phyloP scores from a whole-genome alignment of 2,329 filamentous ascomycete genomes.

The Fusarium decemcellulare region DNA sequence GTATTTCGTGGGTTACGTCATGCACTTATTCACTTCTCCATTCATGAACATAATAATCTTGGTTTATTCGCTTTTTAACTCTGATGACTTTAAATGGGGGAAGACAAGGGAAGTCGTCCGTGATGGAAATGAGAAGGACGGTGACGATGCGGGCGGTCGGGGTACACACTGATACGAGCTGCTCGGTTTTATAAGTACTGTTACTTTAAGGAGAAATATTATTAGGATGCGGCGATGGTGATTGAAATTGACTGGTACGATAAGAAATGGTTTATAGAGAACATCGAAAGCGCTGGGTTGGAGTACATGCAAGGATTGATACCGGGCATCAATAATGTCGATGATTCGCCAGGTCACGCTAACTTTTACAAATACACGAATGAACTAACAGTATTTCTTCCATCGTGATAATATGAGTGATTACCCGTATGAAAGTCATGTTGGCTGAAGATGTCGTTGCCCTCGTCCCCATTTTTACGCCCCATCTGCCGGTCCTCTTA shows the following conservation, averaged over 20 bases:
- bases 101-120: conserved; percentile 58
- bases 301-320: conserved; percentile 19
- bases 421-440: too few relatives aligned
- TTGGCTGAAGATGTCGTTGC: too few relatives aligned
- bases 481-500: not conserved
- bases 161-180: conserved; percentile 36
- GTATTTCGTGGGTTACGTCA: conserved; percentile 56
- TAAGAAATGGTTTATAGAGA: not conserved
- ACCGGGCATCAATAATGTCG: conserved; percentile 20
- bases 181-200: too few relatives aligned
- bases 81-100: conserved; percentile 63
- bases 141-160: conserved; percentile 43
- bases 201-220: too few relatives aligned
- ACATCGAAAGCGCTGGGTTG: not conserved
- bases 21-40: conserved; percentile 56
- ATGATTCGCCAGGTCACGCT: conserved; percentile 1
- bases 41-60: conserved; percentile 61
- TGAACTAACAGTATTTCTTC: too few relatives aligned
- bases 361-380: conserved; percentile 4
- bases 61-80: conserved; percentile 57
- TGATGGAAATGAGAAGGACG: conserved; percentile 45
- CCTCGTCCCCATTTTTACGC: too few relatives aligned
- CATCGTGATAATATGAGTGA: too few relatives aligned
- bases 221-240: not conserved
- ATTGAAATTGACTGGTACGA: not conserved